phyloP scores from a whole-genome alignment of 202 grass and related monocot genomes.

The Zoysia matrella region DNA sequence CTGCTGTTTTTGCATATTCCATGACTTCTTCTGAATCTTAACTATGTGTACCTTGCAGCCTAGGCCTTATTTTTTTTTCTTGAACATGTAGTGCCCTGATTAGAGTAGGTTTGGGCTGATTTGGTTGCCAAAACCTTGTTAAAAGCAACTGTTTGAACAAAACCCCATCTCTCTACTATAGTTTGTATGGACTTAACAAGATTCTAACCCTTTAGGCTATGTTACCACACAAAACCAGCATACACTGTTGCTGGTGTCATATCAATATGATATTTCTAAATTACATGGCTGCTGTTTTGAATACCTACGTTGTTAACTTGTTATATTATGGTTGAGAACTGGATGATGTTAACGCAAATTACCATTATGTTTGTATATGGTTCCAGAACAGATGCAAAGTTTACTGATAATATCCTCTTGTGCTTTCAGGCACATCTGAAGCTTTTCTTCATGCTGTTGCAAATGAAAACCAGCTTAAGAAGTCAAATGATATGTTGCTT shows the following conservation, averaged over 20 bases:
- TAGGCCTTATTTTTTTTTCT: too few species aligned
- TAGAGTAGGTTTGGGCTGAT: not conserved
- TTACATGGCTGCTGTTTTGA: not conserved
- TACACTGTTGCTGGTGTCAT: constrained; percentile 2
- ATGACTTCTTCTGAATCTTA: not conserved
- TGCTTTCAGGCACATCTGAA: constrained; percentile 82
- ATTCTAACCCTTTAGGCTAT: constrained; percentile 15
- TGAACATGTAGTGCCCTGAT: not conserved
- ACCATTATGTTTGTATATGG: constrained; percentile 7
- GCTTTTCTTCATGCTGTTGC: constrained; percentile 95
- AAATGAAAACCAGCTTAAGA: constrained; percentile 85
- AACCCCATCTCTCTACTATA: constrained; percentile 11
- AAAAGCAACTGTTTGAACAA: not conserved
- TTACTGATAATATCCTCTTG: constrained; percentile 11
- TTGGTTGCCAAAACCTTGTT: not conserved
- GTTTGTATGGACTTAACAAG: constrained; percentile 22
- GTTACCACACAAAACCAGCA: not conserved
- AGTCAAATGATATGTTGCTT: constrained; percentile 87
- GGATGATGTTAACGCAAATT: constrained; percentile 2
- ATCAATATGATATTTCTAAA: not conserved
- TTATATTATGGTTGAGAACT: not conserved
- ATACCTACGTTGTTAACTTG: not conserved
- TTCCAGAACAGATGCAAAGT: not conserved
- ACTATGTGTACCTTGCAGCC: not conserved
- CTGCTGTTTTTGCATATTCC: not conserved